Percentiles rank a stretch among this genome's conserved stretches.
phyloP scores from a whole-genome alignment of 306 rosid species.

The Fagus sylvatica region DNA sequence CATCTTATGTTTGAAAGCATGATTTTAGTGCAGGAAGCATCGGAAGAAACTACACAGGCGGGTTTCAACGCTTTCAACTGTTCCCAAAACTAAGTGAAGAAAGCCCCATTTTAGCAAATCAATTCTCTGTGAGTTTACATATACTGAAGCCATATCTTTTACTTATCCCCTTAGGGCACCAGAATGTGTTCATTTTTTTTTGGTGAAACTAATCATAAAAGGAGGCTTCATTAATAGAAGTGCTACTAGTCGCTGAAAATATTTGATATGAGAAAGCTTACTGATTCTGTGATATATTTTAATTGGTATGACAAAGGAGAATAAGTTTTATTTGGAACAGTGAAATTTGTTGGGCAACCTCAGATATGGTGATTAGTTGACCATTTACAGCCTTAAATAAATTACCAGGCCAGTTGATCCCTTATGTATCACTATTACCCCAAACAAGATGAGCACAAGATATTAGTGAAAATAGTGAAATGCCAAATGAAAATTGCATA shows the following conservation, averaged over 20 bases:
- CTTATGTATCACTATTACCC: neutral
- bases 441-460: neutral
- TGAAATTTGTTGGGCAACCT: neutral
- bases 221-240: neutral
- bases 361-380: neutral
- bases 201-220: neutral
- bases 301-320: neutral
- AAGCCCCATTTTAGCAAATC: conserved; percentile 82
- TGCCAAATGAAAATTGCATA: neutral
- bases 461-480: neutral
- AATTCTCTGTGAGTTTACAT: conserved; percentile 76
- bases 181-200: neutral
- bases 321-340: neutral
- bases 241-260: neutral
- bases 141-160: neutral
- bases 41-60: conserved; percentile 82
- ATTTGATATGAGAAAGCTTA: neutral
- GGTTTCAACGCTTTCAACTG: conserved; percentile 90
- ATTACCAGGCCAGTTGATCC: neutral
- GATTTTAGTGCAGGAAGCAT: conserved; percentile 81
- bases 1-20: conserved; percentile 18
- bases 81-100: conserved; percentile 72
- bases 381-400: neutral
- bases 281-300: neutral
- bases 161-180: neutral